phyloP scores from a whole-genome alignment of 2,329 filamentous ascomycete species.

The Botrytis aclada region DNA sequence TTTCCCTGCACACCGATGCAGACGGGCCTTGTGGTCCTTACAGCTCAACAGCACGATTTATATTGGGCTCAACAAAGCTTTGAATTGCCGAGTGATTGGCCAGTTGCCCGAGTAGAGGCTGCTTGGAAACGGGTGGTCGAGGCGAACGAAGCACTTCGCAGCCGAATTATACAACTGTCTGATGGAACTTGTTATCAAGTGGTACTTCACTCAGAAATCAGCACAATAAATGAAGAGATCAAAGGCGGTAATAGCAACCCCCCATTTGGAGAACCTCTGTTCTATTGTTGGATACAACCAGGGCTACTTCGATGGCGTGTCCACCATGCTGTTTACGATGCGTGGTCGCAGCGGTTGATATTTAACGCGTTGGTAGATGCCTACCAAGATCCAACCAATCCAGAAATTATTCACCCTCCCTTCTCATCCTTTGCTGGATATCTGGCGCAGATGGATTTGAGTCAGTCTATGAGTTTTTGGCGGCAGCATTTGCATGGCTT shows the following conservation, averaged over 20 bases:
- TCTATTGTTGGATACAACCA: background rate
- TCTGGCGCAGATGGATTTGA: background rate
- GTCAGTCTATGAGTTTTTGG: background rate
- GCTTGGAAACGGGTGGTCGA: background rate
- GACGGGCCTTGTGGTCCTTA: background rate
- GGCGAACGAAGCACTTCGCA: background rate
- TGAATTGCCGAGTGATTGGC: background rate
- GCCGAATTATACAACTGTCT: background rate
- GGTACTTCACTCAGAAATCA: background rate
- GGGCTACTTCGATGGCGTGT: background rate
- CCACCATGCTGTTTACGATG: background rate
- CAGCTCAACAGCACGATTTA: background rate
- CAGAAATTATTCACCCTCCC: background rate
- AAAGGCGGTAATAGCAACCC: background rate
- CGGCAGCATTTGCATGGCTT: background rate
- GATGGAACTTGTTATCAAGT: background rate
- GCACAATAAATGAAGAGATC: background rate
- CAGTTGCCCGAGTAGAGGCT: background rate
- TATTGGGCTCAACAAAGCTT: background rate
- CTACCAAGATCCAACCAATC: background rate
- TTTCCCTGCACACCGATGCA: constrained; percentile 4
- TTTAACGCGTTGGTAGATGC: background rate
- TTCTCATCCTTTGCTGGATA: background rate
- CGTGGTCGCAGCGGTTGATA: background rate
- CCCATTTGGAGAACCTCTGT: background rate